These are phyloP conservation scores for Trichoderma asperelloides DNA, from an alignment of 495 filamentous ascomycete genomes.

Conservation along the genomic window DNA sequence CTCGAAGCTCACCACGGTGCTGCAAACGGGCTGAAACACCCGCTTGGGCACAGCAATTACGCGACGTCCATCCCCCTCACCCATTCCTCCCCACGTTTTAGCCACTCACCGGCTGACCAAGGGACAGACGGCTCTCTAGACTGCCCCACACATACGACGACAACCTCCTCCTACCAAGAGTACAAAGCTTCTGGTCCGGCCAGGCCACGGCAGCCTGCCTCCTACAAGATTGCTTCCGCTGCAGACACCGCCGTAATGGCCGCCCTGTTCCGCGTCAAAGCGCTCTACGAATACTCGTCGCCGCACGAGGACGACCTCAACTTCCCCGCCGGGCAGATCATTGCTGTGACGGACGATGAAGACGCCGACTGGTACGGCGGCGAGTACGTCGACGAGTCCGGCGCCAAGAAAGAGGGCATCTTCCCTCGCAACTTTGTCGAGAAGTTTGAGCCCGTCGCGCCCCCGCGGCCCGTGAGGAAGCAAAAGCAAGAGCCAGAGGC, in stretches of 20 bases:
- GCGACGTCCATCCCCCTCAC: constrained; percentile 4
- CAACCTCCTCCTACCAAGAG: constrained; percentile 6
- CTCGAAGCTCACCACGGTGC: not conserved
- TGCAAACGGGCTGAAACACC: constrained; percentile 1
- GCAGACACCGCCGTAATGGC: constrained; percentile 49
- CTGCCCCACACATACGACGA: constrained; percentile 4
- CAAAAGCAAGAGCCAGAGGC: constrained; percentile 63
- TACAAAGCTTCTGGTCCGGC: not conserved
- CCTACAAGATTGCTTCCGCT: not conserved
- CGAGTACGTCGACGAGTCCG: constrained; percentile 70
- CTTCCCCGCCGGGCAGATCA: constrained; percentile 76
- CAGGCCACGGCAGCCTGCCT: not conserved
- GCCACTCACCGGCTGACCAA: constrained; percentile 8
- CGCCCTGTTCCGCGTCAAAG: constrained; percentile 82
- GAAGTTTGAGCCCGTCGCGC: constrained; percentile 81
- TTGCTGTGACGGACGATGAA: constrained; percentile 86
- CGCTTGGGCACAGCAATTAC: constrained; percentile 4
- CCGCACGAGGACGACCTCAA: constrained; percentile 88
- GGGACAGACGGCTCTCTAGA: constrained; percentile 3
- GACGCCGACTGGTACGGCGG: constrained; percentile 94
- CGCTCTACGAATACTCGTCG: constrained; percentile 87
- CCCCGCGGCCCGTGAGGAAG: constrained; percentile 68
- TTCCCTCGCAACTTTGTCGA: constrained; percentile 98
- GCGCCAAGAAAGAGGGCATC: constrained; percentile 72
- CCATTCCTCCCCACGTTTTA: constrained; percentile 5